A percentile compares a stretch with the other conserved stretches of the same genome.
Conservation (phyloP, 257 asterid genomes). For the Nicotiana sylvestris region DNA sequence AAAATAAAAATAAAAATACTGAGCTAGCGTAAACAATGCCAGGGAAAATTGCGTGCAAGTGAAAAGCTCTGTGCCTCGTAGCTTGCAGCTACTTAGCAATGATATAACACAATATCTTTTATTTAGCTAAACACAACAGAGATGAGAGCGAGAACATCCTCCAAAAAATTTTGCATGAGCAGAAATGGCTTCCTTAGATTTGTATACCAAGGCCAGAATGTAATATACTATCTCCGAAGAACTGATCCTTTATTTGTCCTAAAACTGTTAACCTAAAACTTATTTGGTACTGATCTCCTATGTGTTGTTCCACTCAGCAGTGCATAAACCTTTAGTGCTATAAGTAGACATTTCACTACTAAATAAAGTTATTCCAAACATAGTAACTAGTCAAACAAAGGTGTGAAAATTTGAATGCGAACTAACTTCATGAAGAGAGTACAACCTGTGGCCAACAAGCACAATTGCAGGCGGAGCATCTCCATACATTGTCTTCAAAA, state of each 20-base stretch:
- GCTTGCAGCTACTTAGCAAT: background rate
- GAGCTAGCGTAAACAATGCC: too few species aligned
- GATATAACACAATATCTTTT: background rate
- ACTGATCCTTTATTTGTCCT: background rate
- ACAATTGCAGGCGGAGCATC: slow-evolving; percentile 92
- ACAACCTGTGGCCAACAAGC: slow-evolving; percentile 92
- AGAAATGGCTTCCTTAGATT: background rate
- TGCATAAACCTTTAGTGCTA: background rate
- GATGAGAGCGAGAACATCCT: background rate
- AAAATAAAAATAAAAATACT: too few species aligned
- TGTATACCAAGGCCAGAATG: background rate
- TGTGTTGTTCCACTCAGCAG: background rate
- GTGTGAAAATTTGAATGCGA: background rate
- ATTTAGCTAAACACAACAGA: background rate
- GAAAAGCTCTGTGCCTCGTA: background rate
- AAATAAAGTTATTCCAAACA: background rate
- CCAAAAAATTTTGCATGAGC: background rate
- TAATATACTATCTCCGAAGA: background rate
- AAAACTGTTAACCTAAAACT: background rate
- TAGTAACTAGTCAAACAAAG: background rate
- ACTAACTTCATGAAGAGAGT: slow-evolving; percentile 15
- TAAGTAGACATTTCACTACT: background rate
- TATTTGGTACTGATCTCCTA: background rate
- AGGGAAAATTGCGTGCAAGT: background rate
- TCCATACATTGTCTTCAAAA: slow-evolving; percentile 75